Evolutionary conservation across 257 asterid genomes (phyloP), one percentile per base, ranked within the genome.

Genomic region (Plantago elongata): DNA sequence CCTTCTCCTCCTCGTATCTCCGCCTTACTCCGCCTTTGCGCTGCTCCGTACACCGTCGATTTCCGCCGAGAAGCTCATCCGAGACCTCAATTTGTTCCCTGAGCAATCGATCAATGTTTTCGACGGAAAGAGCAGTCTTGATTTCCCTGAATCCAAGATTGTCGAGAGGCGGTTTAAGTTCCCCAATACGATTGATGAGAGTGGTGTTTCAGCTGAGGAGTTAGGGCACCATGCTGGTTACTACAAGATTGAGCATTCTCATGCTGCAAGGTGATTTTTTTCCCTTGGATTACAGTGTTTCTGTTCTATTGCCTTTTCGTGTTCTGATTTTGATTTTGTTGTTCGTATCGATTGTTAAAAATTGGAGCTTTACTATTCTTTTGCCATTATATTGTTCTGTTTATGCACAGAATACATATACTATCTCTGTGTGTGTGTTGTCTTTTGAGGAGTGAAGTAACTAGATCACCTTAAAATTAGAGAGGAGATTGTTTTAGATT

Each of bases 151-250:
- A 15, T 76, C 84, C 57, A 69, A 61, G 63, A 66, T 90, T 44
- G 81, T 85, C 7, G 98, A 90, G 92, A 82, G 80, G 88, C 86
- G 78, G 57, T 71, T 90, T 45, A 60, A 37, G 59, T 79, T 84
- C 63, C 95, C 94, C 50, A 75, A 75, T 72, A 69, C 85, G 71
- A 68, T 80, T 17, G 87, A 76, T 62, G 44, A 84, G 16, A 63
- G 71, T 48, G 81, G 87, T 34, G 79, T 68, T 52, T 72, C 95
- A 14, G 76, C 73, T 49, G 83, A 83, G 54, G 86, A 80, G 54
- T 74, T 90, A 46, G 96, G 91, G 14, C 96, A 90, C 50, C 87
- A 90, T 79, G 96, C 98, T 22, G 98, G 98, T 59, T 90, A 90
- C 80, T 88, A 83, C 67, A 65, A 85, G 74, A 83, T 90, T 72